Conservation (phyloP, 768 basidiomycete species). For the Kwoniella dendrophila region DNA sequence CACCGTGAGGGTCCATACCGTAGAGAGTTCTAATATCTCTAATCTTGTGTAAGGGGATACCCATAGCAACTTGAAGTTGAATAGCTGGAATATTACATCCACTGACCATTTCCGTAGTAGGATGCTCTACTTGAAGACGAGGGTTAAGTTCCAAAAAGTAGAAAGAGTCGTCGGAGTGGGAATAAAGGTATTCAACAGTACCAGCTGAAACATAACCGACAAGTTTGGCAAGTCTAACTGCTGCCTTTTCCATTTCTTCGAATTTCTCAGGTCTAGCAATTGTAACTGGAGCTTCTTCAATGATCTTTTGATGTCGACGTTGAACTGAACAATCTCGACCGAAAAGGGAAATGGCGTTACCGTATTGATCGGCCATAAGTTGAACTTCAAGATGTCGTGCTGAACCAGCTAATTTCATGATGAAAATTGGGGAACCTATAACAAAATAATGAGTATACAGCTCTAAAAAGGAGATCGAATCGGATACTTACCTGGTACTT, state of each 20-base stretch:
- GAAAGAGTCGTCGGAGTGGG: slow-evolving; percentile 87
- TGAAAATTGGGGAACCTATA: slow-evolving; percentile 92
- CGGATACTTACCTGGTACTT: slow-evolving; percentile 81
- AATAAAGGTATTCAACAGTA: slow-evolving; percentile 98
- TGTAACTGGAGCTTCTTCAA: slow-evolving; percentile 98
- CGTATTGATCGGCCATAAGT: slow-evolving; percentile 97
- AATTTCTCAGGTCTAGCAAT: slow-evolving; percentile 90
- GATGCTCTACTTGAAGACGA: slow-evolving; percentile 98
- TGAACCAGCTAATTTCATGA: slow-evolving; percentile 98
- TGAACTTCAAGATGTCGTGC: slow-evolving; percentile 98
- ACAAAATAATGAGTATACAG: slow-evolving; percentile 47
- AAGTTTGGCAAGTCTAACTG: slow-evolving; percentile 97
- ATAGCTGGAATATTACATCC: slow-evolving; percentile 97
- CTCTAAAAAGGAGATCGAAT: background rate
- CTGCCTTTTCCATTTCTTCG: slow-evolving; percentile 97
- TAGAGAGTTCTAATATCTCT: slow-evolving; percentile 94
- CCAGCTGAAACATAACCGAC: slow-evolving; percentile 99
- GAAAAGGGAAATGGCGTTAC: slow-evolving; percentile 97
- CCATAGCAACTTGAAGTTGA: slow-evolving; percentile 97
- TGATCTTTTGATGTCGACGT: slow-evolving; percentile 98
- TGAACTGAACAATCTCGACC: slow-evolving; percentile 99
- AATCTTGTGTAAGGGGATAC: slow-evolving; percentile 91
- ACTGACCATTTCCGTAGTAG: slow-evolving; percentile 99
- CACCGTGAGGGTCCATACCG: slow-evolving; percentile 84
- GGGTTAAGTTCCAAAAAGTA: slow-evolving; percentile 99